phyloP scores from a whole-genome alignment of 768 basidiomycete genomes.

The Grammothele lineata region DNA sequence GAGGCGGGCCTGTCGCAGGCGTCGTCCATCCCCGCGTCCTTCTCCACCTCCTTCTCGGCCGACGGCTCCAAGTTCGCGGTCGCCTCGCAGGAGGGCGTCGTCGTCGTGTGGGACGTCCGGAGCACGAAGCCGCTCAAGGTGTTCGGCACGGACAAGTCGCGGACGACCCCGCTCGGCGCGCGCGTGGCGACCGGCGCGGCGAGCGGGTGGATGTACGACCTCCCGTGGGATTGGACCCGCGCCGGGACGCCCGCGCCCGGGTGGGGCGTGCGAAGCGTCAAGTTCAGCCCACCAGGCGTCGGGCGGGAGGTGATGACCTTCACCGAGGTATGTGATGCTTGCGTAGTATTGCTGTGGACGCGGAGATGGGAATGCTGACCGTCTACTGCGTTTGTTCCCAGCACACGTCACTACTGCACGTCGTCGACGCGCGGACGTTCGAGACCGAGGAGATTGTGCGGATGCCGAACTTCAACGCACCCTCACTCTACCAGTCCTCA shows the following conservation, averaged over 20 bases:
- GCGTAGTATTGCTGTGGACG: neutral
- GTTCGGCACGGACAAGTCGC: constrained; percentile 49
- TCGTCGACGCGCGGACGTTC: constrained; percentile 86
- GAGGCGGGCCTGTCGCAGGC: constrained; percentile 12
- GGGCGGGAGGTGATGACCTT: constrained; percentile 81
- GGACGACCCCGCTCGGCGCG: constrained; percentile 20
- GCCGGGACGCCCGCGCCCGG: constrained; percentile 54
- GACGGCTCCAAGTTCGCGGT: constrained; percentile 80
- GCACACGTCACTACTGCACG: constrained; percentile 80
- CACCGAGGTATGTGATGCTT: constrained; percentile 63
- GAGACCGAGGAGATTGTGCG: constrained; percentile 68
- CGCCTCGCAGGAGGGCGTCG: constrained; percentile 75
- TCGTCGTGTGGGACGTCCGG: constrained; percentile 81
- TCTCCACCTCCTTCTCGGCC: constrained; percentile 74
- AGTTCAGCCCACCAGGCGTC: constrained; percentile 67
- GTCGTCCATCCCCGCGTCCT: constrained; percentile 56
- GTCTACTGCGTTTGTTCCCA: constrained; percentile 24
- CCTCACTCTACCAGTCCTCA: constrained; percentile 12
- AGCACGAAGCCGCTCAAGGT: constrained; percentile 67
- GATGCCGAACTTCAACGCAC: constrained; percentile 40
- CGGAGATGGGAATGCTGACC: neutral
- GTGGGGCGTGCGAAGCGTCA: constrained; percentile 83
- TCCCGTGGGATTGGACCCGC: constrained; percentile 66
- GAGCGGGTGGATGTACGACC: constrained; percentile 55
- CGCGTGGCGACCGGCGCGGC: constrained; percentile 35